Percentiles rank a stretch among this genome's conserved stretches.
These are phyloP conservation scores for Oropetium thomaeum DNA, from an alignment of 176 grass and related monocot genomes.

Conservation along the genomic window DNA sequence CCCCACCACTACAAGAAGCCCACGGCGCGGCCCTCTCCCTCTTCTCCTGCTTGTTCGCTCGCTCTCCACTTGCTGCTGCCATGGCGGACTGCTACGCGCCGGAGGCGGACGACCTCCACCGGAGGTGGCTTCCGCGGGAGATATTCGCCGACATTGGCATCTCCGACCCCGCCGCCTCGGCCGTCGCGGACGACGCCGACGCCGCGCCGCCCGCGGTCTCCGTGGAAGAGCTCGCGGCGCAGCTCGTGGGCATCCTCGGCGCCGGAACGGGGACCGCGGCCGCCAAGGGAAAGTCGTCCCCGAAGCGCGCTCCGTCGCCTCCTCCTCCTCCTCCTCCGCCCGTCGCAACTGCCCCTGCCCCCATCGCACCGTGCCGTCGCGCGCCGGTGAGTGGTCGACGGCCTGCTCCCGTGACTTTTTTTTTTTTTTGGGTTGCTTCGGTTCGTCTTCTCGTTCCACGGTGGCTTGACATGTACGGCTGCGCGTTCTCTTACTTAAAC, in stretches of 20 bases:
- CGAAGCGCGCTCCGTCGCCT: neutral
- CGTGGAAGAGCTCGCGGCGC: slow-evolving; percentile 40
- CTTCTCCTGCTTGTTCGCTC: neutral
- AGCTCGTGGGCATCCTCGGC: slow-evolving; percentile 36
- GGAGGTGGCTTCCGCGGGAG: slow-evolving; percentile 57
- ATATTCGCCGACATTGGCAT: slow-evolving; percentile 61
- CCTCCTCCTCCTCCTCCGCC: neutral
- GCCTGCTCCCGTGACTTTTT: neutral
- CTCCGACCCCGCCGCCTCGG: neutral
- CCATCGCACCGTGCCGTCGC: neutral
- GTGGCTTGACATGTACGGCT: neutral
- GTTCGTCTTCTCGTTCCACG: neutral
- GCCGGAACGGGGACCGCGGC: neutral
- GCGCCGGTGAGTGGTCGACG: slow-evolving; percentile 2
- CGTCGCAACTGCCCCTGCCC: too few relatives aligned
- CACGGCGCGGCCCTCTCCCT: neutral
- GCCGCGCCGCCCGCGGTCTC: neutral
- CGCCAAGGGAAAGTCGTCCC: neutral
- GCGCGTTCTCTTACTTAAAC: neutral
- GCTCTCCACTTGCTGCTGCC: neutral
- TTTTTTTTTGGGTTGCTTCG: too few relatives aligned
- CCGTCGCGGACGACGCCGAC: neutral
- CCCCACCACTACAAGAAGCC: neutral
- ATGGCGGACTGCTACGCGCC: slow-evolving; percentile 35
- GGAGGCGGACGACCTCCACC: slow-evolving; percentile 52